Percentiles rank a stretch among this genome's conserved stretches.
These are phyloP conservation scores for Curvularia lunata DNA, from an alignment of 2,329 filamentous ascomycete species.

Conservation along the genomic window DNA sequence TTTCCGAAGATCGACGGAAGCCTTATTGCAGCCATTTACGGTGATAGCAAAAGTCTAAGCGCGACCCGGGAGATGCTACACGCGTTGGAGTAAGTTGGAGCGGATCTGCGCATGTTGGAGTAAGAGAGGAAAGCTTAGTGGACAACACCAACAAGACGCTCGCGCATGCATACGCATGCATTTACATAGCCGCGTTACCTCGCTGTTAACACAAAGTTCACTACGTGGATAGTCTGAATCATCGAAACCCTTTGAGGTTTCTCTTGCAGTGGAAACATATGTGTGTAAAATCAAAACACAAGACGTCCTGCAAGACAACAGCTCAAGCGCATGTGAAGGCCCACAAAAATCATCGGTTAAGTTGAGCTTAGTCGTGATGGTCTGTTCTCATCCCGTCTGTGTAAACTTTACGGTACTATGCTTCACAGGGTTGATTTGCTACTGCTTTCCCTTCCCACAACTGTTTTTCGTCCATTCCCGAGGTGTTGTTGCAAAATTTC, in stretches of 20 bases:
- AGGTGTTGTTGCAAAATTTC: not conserved
- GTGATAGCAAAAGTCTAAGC: constrained; percentile 50
- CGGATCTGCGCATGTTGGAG: not conserved
- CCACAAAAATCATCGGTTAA: not conserved
- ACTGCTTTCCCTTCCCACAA: not conserved
- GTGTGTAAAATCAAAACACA: not conserved
- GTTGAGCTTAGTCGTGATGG: not conserved
- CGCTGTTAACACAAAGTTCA: not conserved
- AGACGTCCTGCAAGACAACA: not conserved
- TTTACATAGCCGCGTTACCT: not conserved
- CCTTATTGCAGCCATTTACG: constrained; percentile 55
- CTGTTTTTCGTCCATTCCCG: not conserved
- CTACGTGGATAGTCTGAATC: not conserved
- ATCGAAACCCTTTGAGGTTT: not conserved
- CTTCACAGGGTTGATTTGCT: not conserved
- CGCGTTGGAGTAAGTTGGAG: constrained; percentile 39
- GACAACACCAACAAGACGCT: not conserved
- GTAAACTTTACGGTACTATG: not conserved
- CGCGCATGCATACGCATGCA: not conserved
- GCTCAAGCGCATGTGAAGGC: not conserved
- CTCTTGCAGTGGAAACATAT: not conserved
- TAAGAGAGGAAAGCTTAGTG: not conserved
- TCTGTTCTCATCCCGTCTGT: not conserved
- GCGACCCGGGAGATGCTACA: constrained; percentile 55
- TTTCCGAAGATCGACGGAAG: constrained; percentile 54